Conservation (phyloP, 1,284 basidiomycete species). For the Boletus sp. region DNA sequence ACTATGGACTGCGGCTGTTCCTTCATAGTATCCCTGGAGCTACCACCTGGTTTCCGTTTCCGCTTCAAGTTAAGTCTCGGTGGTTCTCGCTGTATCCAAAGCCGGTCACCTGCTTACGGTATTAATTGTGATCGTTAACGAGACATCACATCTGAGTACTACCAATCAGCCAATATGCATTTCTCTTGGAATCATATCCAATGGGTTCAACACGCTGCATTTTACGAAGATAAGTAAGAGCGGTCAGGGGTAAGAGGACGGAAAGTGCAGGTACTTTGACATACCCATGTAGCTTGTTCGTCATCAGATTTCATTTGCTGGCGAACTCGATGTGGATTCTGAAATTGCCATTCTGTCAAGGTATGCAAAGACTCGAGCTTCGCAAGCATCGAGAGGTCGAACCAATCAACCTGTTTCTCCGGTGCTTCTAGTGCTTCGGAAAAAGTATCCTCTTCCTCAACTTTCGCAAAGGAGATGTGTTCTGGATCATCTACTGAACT, state of each 20-base stretch:
- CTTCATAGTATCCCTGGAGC: conserved; percentile 31
- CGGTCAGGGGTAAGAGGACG: conserved; percentile 4
- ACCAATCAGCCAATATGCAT: conserved; percentile 88
- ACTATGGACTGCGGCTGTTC: conserved; percentile 18
- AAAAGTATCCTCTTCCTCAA: conserved; percentile 26
- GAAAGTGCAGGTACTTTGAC: conserved; percentile 25
- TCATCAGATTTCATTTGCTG: conserved; percentile 74
- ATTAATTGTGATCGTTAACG: conserved; percentile 5
- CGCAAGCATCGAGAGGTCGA: conserved; percentile 60
- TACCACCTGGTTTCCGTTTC: conserved; percentile 40
- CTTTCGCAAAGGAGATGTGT: conserved; percentile 10
- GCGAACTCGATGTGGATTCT: conserved; percentile 62
- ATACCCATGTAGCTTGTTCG: conserved; percentile 69
- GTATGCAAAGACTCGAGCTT: conserved; percentile 76
- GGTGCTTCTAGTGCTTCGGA: conserved; percentile 15
- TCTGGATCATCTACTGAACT: conserved; percentile 2
- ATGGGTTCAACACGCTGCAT: conserved; percentile 79
- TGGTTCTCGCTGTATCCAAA: conserved; percentile 79
- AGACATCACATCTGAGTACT: conserved; percentile 39
- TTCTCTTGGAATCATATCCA: conserved; percentile 77
- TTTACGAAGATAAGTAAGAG: conserved; percentile 3
- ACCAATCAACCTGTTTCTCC: conserved; percentile 51
- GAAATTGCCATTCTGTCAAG: conserved; percentile 78
- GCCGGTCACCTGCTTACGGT: conserved; percentile 55
- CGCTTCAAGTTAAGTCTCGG: conserved; percentile 59